Conservation (phyloP, 306 rosid species). For the Rosa lucieae region DNA sequence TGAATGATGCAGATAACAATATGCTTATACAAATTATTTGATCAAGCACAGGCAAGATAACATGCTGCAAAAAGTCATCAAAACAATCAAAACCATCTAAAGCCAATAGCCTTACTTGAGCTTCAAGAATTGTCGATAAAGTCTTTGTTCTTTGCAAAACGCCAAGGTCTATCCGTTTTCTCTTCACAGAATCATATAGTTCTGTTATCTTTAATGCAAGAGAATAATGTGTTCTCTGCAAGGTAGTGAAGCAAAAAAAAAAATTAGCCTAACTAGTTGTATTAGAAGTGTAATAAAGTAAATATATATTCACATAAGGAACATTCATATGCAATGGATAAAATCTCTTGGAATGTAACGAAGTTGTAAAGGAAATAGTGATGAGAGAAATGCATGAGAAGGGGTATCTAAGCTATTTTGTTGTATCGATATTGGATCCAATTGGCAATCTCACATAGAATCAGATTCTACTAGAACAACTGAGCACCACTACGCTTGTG, state of each 20-base stretch:
- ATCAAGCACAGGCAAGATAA: conserved; percentile 5
- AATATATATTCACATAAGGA: not conserved
- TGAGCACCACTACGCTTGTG: not conserved
- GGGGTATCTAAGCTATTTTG: not conserved
- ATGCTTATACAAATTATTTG: not conserved
- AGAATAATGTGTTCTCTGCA: conserved; percentile 66
- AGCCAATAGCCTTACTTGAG: conserved; percentile 56
- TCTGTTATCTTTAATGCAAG: conserved; percentile 52
- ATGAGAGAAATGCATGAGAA: not conserved
- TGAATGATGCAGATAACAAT: not conserved
- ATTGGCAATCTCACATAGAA: not conserved
- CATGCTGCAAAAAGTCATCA: conserved; percentile 5
- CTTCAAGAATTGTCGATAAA: conserved; percentile 60
- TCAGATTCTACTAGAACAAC: not conserved
- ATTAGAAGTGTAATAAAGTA: not conserved
- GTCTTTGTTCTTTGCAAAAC: conserved; percentile 57
- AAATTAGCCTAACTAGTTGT: not conserved
- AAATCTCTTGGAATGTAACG: not conserved
- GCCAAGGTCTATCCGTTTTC: conserved; percentile 59
- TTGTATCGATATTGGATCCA: not conserved
- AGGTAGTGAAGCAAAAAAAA: conserved; percentile 11
- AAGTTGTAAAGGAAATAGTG: not conserved
- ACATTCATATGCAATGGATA: not conserved
- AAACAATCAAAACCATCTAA: conserved; percentile 18
- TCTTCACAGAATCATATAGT: conserved; percentile 56